A percentile compares a stretch with the other conserved stretches of the same genome.
phyloP scores from a whole-genome alignment of 2,329 filamentous ascomycete species.

The Pseudopyrenochaeta lycopersici region DNA sequence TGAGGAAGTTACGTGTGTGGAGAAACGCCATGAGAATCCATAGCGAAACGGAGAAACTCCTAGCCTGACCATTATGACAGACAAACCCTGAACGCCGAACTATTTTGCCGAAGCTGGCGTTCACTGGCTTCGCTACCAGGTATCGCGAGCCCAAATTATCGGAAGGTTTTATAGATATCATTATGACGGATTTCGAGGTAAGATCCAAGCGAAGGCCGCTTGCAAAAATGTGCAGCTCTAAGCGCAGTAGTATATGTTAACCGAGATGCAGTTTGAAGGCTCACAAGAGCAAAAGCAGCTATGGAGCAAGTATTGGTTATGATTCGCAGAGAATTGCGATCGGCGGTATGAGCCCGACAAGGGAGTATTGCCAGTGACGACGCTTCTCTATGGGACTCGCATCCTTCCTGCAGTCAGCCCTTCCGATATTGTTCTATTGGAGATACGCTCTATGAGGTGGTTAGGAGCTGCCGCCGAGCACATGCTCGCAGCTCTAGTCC shows the following conservation, averaged over 20 bases:
- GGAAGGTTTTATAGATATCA: constrained; percentile 87
- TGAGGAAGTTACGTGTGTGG: constrained; percentile 12
- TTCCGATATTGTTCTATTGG: constrained; percentile 14
- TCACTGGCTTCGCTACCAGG: constrained; percentile 75
- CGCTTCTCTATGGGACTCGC: constrained; percentile 7
- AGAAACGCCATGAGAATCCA: constrained; percentile 9
- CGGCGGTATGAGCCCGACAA: background rate
- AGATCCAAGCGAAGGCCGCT: constrained; percentile 25
- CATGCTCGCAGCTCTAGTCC: constrained; percentile 29
- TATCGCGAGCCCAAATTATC: constrained; percentile 75
- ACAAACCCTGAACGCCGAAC: constrained; percentile 85
- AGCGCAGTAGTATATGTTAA: constrained; percentile 27
- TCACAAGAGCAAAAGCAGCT: constrained; percentile 71
- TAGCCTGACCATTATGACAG: constrained; percentile 47
- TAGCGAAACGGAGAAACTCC: constrained; percentile 11
- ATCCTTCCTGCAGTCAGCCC: background rate
- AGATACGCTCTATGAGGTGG: background rate
- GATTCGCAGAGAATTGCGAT: constrained; percentile 16
- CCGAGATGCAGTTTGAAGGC: constrained; percentile 67
- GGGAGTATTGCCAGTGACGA: constrained; percentile 18
- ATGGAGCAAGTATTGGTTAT: constrained; percentile 84
- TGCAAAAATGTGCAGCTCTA: constrained; percentile 5
- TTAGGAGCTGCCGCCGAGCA: constrained; percentile 21
- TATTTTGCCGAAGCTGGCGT: constrained; percentile 80
- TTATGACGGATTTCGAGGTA: constrained; percentile 76